Evolutionary conservation across 2,329 filamentous ascomycete species (phyloP).

Genomic region (Pseudogymnoascus sp.): DNA sequence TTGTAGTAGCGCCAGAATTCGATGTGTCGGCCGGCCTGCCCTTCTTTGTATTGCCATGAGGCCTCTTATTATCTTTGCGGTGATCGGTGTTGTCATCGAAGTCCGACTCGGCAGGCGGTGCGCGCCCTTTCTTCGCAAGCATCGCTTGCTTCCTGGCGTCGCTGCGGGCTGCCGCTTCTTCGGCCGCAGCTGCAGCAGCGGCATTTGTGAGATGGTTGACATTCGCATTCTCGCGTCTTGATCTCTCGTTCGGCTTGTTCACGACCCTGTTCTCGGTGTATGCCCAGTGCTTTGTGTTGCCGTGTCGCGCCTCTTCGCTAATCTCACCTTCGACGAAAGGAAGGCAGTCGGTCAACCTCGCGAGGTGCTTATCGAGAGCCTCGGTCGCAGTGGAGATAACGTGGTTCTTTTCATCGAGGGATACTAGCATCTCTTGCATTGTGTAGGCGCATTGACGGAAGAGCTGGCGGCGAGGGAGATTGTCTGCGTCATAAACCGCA

Average conservation of each 20-base stretch:
- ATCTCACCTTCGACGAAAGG: conserved; percentile 81
- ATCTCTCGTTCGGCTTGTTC: conserved; percentile 59
- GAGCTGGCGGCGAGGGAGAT: conserved; percentile 59
- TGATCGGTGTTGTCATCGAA: conserved; percentile 56
- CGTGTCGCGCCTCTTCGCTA: conserved; percentile 88
- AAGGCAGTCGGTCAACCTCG: conserved; percentile 79
- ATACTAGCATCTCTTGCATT: conserved; percentile 77
- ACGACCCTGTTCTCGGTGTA: conserved; percentile 75
- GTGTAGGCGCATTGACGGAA: conserved; percentile 71
- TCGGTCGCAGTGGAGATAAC: conserved; percentile 90
- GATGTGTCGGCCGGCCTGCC: conserved; percentile 51
- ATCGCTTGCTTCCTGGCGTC: conserved; percentile 78
- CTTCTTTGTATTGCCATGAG: conserved; percentile 49
- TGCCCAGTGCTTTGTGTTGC: conserved; percentile 89
- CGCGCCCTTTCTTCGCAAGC: conserved; percentile 56
- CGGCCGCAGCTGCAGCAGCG: conserved; percentile 67
- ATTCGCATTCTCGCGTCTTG: conserved; percentile 68
- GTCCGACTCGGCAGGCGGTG: conserved; percentile 61
- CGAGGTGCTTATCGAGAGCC: conserved; percentile 74
- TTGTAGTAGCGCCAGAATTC: conserved; percentile 51
- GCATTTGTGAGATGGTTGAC: conserved; percentile 61
- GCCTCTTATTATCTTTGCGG: conserved; percentile 58
- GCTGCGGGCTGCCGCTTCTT: conserved; percentile 75
- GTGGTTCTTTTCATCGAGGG: conserved; percentile 95
- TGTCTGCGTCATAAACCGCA: conserved; percentile 44